These are phyloP conservation scores for Lasiodiplodia hormozganensis DNA, from an alignment of 2,329 filamentous ascomycete species.

Conservation along the genomic window DNA sequence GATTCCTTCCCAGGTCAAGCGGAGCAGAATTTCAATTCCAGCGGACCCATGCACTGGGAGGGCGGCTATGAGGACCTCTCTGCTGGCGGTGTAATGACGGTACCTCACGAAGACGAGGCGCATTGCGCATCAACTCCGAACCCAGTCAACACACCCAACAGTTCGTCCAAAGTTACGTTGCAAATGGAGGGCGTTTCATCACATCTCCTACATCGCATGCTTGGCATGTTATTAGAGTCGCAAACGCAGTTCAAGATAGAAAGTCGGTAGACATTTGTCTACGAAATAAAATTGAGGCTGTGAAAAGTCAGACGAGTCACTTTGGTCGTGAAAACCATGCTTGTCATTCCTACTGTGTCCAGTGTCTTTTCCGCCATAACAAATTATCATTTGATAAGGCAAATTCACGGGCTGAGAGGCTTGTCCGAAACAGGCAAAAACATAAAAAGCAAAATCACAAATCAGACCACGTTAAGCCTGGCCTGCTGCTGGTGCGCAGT, in stretches of 20 bases:
- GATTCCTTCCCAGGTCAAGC: not conserved
- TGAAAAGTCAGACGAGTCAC: no score
- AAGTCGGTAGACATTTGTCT: no score
- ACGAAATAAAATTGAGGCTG: no score
- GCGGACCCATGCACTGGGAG: not conserved
- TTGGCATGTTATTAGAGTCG: not conserved
- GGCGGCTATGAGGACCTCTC: not conserved
- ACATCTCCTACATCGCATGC: not conserved
- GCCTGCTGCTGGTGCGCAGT: no score
- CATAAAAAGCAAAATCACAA: no score
- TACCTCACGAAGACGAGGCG: not conserved
- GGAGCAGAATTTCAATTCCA: not conserved
- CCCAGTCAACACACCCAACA: not conserved
- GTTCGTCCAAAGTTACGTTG: not conserved
- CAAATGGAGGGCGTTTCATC: not conserved
- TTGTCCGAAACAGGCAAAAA: no score
- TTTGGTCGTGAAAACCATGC: no score
- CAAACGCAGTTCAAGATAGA: not conserved
- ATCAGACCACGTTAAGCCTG: no score
- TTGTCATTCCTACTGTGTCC: no score
- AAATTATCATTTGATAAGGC: no score
- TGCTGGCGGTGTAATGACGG: not conserved
- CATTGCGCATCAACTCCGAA: not conserved
- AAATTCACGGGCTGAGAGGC: no score
- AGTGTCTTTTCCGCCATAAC: no score